Evolutionary conservation across 805 yeast species (phyloP), one percentile per base, ranked within the genome.

Genomic region (Candida quercuum): DNA sequence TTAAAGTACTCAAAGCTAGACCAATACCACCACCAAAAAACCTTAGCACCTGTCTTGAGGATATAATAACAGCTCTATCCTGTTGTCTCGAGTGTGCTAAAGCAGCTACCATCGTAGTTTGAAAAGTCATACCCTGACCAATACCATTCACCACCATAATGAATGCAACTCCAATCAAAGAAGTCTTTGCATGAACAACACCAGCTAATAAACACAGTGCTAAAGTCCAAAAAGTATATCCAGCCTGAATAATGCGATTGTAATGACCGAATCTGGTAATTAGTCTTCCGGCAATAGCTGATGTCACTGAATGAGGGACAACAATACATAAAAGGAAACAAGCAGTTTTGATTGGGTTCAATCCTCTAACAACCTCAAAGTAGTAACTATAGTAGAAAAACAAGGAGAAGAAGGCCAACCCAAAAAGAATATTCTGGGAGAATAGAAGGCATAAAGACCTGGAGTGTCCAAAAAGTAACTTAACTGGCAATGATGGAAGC

Each of bases 1-100:
- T 46, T 30, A 49, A 32, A 2, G 51, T 28, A 32, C 44, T 35
- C 11, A 72, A 55, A 1, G 82, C 80, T 26, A 76, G 59, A 0
- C 84, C 83, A 20, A 75, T 58, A 1, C 82, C 69, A n/a, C 81
- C 81, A 13, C 84, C 85, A 39, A 78, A 67, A 3, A 78, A 71
- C 38, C 84, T 59, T 33, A 73, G 47, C 18, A 75, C 74, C 46
- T 76, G 76, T 51, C 84, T 63, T 2, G 78, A 63, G 3, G 79
- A 66, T 9, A 76, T 75, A 12, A 74, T 74, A 11, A 77, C 77
- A 0, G 83, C 78, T 32, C 85, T 54, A 43, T 78, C 82, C 4
- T 68, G 60, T 35, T 68, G 65, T 27, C 77, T 49, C 68, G 81
- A 26, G 67, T 66, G 49, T 1, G 80, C 81, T 10, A 76, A 21